Percentiles rank a stretch among this genome's conserved stretches.
phyloP scores from a whole-genome alignment of 2,329 filamentous ascomycete species.

The Botrytis fabae region DNA sequence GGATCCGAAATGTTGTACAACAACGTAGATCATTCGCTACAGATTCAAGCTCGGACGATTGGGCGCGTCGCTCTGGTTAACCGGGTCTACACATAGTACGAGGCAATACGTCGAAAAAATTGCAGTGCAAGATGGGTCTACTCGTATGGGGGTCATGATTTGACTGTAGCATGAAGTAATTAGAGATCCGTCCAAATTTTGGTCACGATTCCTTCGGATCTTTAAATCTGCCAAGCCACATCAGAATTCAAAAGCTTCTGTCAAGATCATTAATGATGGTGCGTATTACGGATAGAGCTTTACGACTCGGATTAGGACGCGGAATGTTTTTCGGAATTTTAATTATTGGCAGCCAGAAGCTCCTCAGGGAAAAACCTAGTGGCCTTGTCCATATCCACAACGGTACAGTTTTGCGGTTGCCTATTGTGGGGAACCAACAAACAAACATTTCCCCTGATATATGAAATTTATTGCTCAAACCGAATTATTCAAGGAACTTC shows the following conservation, averaged over 20 bases:
- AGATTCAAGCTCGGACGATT: conserved; percentile 14
- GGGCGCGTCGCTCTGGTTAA: background rate
- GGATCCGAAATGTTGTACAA: background rate
- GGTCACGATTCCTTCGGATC: background rate
- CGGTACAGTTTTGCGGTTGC: conserved; percentile 2
- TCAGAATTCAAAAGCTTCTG: background rate
- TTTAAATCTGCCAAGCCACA: background rate
- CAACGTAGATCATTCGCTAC: conserved; percentile 5
- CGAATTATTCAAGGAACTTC: background rate
- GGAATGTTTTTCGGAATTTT: background rate
- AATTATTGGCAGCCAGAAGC: background rate
- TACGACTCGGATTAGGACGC: background rate
- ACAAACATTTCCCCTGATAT: background rate
- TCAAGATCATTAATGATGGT: background rate
- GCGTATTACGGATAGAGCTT: background rate
- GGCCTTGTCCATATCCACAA: background rate
- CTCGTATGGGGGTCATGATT: background rate
- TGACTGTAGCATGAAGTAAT: background rate
- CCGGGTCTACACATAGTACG: conserved; percentile 2
- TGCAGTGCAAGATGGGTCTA: background rate
- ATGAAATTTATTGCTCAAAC: conserved; percentile 44
- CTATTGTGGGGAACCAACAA: conserved; percentile 9
- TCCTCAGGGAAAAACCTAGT: background rate
- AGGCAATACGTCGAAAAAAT: background rate
- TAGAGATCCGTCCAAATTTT: background rate